Evolutionary conservation across 2,329 filamentous ascomycete species (phyloP).

Genomic region (Gremmenia infestans): DNA sequence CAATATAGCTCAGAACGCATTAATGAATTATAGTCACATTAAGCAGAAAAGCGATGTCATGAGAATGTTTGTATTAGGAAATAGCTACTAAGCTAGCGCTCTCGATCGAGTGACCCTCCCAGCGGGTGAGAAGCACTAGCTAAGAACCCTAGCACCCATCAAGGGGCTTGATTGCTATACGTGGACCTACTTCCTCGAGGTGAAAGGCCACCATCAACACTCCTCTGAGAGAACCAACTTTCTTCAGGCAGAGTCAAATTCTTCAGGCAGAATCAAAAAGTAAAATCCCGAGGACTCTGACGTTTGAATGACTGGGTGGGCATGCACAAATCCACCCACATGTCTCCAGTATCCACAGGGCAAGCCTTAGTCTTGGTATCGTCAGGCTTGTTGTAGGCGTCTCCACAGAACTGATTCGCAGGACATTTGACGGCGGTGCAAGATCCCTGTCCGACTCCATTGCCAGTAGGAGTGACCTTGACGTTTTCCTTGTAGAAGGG

Average conservation of each 20-base stretch:
- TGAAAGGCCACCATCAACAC: no score
- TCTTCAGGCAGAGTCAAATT: background rate
- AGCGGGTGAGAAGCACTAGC: no score
- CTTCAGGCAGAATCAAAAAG: background rate
- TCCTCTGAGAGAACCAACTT: background rate
- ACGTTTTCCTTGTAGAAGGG: conserved; percentile 6
- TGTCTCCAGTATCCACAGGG: background rate
- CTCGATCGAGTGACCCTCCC: no score
- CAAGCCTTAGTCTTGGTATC: conserved; percentile 18
- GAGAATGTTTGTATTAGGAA: no score
- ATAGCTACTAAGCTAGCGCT: no score
- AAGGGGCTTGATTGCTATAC: no score
- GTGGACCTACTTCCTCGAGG: no score
- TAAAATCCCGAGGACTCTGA: background rate
- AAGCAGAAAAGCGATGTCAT: no score
- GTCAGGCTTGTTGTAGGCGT: conserved; percentile 7
- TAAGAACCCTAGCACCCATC: no score
- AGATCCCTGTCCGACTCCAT: background rate
- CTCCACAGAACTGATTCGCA: conserved; percentile 2
- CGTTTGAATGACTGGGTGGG: background rate
- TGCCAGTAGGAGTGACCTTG: background rate
- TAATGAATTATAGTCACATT: no score
- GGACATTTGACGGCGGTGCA: conserved; percentile 4
- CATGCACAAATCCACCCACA: background rate
- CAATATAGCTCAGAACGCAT: no score